Evolutionary conservation across 305 asterid species (phyloP).

Genomic region (Fraxinus velutina): DNA sequence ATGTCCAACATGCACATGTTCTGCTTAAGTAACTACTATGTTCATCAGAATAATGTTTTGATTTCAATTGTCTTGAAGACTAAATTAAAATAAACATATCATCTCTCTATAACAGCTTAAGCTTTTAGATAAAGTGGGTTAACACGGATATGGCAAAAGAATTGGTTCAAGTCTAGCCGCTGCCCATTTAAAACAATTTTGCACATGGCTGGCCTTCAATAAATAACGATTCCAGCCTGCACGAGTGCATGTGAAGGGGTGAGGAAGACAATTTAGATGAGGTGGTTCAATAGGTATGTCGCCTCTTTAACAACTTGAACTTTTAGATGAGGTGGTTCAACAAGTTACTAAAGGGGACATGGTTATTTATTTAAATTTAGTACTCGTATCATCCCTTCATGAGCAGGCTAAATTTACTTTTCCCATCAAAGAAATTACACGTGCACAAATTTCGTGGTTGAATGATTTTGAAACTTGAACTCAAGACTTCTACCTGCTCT

Average conservation of each 20-base stretch:
- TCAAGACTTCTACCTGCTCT: neutral
- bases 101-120: neutral
- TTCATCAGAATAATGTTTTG: neutral
- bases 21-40: neutral
- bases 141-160: neutral
- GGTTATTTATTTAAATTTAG: neutral
- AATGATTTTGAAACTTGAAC: neutral
- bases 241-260: neutral
- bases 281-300: neutral
- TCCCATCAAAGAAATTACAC: neutral
- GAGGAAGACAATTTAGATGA: neutral
- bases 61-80: neutral
- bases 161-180: neutral
- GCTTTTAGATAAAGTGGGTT: neutral
- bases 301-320: neutral
- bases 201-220: neutral
- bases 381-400: neutral
- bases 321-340: neutral
- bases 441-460: neutral
- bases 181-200: neutral
- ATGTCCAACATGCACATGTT: neutral
- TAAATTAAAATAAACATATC: neutral
- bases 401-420: neutral
- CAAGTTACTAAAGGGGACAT: neutral
- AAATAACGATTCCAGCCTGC: neutral